These are phyloP conservation scores for Neospermospora avenae DNA, from an alignment of 2,329 filamentous ascomycete species.

Conservation along the genomic window DNA sequence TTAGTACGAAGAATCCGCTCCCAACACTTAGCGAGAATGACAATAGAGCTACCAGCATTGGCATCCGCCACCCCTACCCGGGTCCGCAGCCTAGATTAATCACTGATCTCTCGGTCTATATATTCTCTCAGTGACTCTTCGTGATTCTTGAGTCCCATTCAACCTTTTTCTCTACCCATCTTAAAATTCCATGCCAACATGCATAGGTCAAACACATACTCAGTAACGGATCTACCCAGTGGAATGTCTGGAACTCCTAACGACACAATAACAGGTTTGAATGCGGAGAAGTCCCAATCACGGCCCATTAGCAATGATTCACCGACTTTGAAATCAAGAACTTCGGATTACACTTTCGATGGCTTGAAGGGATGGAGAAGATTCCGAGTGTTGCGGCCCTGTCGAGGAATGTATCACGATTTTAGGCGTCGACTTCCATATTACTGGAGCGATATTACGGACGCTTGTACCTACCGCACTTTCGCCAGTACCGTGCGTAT, in stretches of 20 bases:
- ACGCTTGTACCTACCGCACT: conserved; percentile 53
- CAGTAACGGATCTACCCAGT: background rate
- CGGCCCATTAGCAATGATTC: background rate
- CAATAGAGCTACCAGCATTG: background rate
- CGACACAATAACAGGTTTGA: background rate
- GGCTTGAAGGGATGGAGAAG: conserved; percentile 4
- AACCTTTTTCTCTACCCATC: no score
- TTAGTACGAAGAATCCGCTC: background rate
- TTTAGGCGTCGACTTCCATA: conserved; percentile 8
- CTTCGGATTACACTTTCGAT: conserved; percentile 6
- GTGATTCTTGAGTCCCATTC: no score
- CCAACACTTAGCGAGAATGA: background rate
- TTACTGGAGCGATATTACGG: conserved; percentile 53
- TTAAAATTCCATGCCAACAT: background rate
- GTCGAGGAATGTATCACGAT: conserved; percentile 10
- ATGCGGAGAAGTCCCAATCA: background rate
- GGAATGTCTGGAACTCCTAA: background rate
- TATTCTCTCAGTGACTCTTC: background rate
- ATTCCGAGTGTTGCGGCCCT: conserved; percentile 5
- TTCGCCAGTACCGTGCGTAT: conserved; percentile 54
- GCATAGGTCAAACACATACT: background rate
- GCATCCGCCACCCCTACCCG: background rate
- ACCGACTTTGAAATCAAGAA: background rate
- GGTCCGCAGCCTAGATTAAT: background rate
- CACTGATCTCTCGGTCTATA: background rate